phyloP scores from a whole-genome alignment of 148 eudicot species.

The Polygonum maritimum region DNA sequence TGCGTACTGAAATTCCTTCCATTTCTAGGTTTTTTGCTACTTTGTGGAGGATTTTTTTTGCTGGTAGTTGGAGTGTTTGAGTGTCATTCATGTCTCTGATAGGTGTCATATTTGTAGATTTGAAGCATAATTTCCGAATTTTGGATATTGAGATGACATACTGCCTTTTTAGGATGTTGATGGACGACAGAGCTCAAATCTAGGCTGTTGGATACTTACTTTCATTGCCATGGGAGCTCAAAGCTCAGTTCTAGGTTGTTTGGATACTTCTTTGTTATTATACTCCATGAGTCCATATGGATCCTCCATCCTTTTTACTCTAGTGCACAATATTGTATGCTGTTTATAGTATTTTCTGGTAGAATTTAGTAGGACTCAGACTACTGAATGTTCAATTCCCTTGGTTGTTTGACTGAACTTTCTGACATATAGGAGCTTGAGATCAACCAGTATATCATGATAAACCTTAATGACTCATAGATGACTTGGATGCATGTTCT shows the following conservation, averaged over 20 bases:
- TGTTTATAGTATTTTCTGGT: neutral
- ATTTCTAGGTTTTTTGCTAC: neutral
- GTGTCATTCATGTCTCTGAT: neutral
- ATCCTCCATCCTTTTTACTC: neutral
- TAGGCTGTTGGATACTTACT: neutral
- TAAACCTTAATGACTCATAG: neutral
- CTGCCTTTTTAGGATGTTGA: neutral
- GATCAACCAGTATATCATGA: neutral
- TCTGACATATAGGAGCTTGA: neutral
- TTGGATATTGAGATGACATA: neutral
- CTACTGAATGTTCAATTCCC: neutral
- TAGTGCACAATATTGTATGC: neutral
- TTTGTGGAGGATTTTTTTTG: neutral
- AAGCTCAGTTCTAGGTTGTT: neutral
- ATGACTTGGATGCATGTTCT: neutral
- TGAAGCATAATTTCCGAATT: neutral
- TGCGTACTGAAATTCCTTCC: neutral
- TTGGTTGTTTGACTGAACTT: neutral
- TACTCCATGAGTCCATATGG: neutral
- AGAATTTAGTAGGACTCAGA: neutral
- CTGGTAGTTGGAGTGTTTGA: neutral
- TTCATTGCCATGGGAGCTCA: neutral
- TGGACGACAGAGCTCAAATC: neutral
- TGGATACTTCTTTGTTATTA: neutral
- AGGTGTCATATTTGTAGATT: neutral